These are phyloP conservation scores for Rhexocercosporidium sp. DNA, from an alignment of 2,329 filamentous ascomycete species.

Conservation along the genomic window DNA sequence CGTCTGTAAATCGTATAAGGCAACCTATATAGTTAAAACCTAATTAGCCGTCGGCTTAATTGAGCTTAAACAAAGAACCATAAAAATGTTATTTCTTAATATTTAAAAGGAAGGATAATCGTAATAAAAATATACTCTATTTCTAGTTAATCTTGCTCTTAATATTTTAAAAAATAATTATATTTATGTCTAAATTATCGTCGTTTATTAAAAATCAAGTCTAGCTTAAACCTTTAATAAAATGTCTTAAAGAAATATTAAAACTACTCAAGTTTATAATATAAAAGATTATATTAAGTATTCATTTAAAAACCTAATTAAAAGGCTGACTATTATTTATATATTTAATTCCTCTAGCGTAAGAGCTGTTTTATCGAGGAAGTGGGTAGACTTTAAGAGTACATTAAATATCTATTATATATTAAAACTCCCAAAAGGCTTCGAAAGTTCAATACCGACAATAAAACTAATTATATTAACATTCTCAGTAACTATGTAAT, in stretches of 20 bases:
- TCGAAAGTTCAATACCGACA: conserved; percentile 8
- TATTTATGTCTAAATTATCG: conserved; percentile 13
- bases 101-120: conserved; percentile 15
- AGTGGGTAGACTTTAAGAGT: conserved; percentile 22
- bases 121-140: conserved; percentile 13
- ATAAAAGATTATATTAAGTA: conserved; percentile 18
- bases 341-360: conserved; percentile 9
- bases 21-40: conserved; percentile 16
- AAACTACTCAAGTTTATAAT: background rate
- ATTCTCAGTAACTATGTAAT: conserved; percentile 15
- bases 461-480: conserved; percentile 17
- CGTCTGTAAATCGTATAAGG: conserved; percentile 19
- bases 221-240: background rate
- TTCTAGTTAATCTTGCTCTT: conserved; percentile 14
- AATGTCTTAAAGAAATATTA: conserved; percentile 17
- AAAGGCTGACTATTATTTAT: conserved; percentile 11
- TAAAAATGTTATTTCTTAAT: conserved; percentile 21
- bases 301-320: conserved; percentile 12
- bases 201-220: conserved; percentile 7
- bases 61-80: conserved; percentile 17
- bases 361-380: conserved; percentile 7
- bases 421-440: conserved; percentile 15
- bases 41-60: background rate
- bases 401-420: conserved; percentile 22
- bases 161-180: conserved; percentile 10